Evolutionary conservation across 345 rosid genomes (phyloP), one percentile per base, ranked within the genome.

Genomic region (Atalantia buxifolia): DNA sequence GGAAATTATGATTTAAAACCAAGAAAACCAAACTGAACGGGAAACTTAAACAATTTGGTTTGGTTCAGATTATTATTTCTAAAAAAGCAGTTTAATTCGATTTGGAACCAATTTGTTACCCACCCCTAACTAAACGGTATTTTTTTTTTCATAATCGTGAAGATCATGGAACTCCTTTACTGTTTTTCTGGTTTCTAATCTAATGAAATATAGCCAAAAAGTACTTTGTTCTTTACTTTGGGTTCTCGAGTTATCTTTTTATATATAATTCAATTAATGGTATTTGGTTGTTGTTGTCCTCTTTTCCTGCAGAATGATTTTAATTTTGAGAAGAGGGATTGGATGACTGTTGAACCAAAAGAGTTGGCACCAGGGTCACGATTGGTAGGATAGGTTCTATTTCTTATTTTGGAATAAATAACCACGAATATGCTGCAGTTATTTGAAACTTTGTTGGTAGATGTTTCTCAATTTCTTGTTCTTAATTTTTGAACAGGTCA

Each of bases 311-410:
- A 95, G 98, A 92, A 89, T 68, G 85, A 78, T 80, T 91, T 96
- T 80, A 82, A 85, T 83, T 93, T 90, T 80, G 97, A 94, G 90
- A 83, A 31, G 83, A 91, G 88, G 78, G 97, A 94, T 87, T 96
- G 98, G 99, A 81, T 94, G 90, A 88, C 85, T 38, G 93, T 94
- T 71, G 1, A 57, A 36, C 87, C 84, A 35, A 79, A 85, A 21
- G 99, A 96, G 85, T 82, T 96, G 90, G 86, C 90, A 55, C 72
- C 53, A 71, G 98, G 99, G 66, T 86, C 92, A 18, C 86, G 84
- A 80, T 83, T 96, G 99, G 98, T 96, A 82, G 88, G 28, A 67
- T 18, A 66, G 55, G 71, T 21, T 18, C 28, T 27, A 68, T 70
- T 64, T 73, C 77, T 72, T 30, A 61, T 48, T 45, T 33, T 16